A percentile compares a stretch with the other conserved stretches of the same genome.
phyloP scores from a whole-genome alignment of 176 grass and related monocot species.

The Juncus effusus region DNA sequence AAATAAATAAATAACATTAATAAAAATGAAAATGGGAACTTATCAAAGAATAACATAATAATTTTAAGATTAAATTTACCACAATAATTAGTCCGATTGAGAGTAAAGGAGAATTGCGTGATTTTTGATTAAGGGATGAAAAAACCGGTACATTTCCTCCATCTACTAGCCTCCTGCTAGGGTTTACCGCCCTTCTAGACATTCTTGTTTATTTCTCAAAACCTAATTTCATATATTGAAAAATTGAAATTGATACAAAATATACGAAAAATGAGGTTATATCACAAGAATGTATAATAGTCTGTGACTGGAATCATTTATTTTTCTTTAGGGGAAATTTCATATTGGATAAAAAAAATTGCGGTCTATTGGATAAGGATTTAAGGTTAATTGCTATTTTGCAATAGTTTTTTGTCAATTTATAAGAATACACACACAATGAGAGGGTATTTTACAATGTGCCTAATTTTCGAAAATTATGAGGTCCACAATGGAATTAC shows the following conservation, averaged over 20 bases:
- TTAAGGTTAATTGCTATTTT: no score
- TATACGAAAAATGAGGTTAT: no score
- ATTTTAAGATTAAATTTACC: slow-evolving; percentile 33
- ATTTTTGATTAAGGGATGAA: slow-evolving; percentile 63
- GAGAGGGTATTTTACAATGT: neutral
- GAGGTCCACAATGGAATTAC: neutral
- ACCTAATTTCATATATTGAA: slow-evolving; percentile 6
- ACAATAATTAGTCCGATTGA: slow-evolving; percentile 58
- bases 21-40: slow-evolving; percentile 3
- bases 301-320: no score
- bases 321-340: no score
- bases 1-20: neutral
- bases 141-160: slow-evolving; percentile 44
- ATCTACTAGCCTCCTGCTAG: slow-evolving; percentile 55
- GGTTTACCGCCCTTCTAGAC: slow-evolving; percentile 79
- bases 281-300: no score
- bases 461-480: neutral
- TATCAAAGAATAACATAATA: neutral
- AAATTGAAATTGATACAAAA: no score
- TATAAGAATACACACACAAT: no score
- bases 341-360: no score
- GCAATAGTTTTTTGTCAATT: no score
- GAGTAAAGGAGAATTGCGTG: slow-evolving; percentile 69
- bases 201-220: slow-evolving; percentile 26
- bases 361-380: no score